phyloP scores from a whole-genome alignment of 1,284 basidiomycete genomes.

The Fomes fomentarius region DNA sequence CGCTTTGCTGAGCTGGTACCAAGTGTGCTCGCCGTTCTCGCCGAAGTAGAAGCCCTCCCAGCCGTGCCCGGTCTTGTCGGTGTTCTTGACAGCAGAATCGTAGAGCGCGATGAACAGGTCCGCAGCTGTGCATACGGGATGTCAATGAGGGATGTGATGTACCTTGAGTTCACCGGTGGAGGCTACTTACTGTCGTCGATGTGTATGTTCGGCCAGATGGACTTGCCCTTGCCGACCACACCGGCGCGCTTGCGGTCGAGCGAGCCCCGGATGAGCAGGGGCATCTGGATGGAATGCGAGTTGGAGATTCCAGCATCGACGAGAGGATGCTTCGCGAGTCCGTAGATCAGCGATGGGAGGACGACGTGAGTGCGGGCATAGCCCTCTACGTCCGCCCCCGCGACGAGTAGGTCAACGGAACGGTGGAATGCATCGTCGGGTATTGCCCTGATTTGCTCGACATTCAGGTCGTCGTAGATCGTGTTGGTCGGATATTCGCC shows the following conservation, averaged over 20 bases:
- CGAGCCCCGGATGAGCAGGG: constrained; percentile 33
- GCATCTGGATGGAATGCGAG: constrained; percentile 41
- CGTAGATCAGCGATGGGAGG: constrained; percentile 43
- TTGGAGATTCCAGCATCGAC: constrained; percentile 41
- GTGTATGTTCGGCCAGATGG: constrained; percentile 36
- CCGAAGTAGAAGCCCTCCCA: constrained; percentile 47
- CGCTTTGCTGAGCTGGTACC: constrained; percentile 37
- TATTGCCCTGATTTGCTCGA: constrained; percentile 37
- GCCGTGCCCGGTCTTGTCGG: constrained; percentile 34
- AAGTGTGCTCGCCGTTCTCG: constrained; percentile 44
- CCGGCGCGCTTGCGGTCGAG: constrained; percentile 39
- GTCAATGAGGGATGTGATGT: too few relatives aligned
- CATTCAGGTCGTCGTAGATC: constrained; percentile 40
- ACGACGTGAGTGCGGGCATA: constrained; percentile 42
- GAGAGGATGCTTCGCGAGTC: constrained; percentile 37
- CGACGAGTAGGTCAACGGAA: constrained; percentile 33
- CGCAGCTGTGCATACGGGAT: constrained; percentile 7
- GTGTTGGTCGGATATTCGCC: constrained; percentile 33
- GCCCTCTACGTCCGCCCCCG: constrained; percentile 40
- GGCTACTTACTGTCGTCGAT: constrained; percentile 34
- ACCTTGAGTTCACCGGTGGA: too few relatives aligned
- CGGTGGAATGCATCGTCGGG: constrained; percentile 36
- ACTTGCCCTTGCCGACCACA: constrained; percentile 34
- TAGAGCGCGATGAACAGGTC: constrained; percentile 23
- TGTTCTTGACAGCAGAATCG: constrained; percentile 9